A percentile compares a stretch with the other conserved stretches of the same genome.
These are phyloP conservation scores for Remersonia thermophila DNA, from an alignment of 2,329 filamentous ascomycete species.

Conservation along the genomic window DNA sequence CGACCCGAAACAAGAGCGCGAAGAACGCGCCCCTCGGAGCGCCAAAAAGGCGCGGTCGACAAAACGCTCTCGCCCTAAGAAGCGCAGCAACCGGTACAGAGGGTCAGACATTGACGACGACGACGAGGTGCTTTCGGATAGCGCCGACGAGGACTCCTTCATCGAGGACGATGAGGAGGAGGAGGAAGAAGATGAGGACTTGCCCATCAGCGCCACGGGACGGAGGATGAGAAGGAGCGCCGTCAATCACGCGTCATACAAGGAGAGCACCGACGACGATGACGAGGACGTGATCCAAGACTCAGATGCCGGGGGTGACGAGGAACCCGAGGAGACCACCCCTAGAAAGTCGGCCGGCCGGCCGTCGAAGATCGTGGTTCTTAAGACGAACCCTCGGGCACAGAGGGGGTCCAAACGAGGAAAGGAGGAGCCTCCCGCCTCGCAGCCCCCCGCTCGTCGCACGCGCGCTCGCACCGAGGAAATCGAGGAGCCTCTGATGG, in stretches of 20 bases:
- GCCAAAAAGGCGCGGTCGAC: constrained; percentile 28
- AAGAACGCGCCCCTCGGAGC: constrained; percentile 29
- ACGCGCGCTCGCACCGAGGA: constrained; percentile 45
- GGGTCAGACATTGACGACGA: constrained; percentile 53
- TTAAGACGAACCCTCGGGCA: constrained; percentile 16
- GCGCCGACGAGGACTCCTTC: constrained; percentile 39
- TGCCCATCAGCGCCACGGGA: constrained; percentile 29
- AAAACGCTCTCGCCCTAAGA: constrained; percentile 20
- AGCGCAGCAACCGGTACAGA: constrained; percentile 33
- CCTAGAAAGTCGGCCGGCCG: constrained; percentile 6
- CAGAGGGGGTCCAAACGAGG: constrained; percentile 10
- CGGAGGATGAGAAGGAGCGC: constrained; percentile 34
- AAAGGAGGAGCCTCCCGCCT: constrained; percentile 10
- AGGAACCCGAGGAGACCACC: constrained; percentile 25
- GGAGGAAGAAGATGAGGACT: constrained; percentile 26
- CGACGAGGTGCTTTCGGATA: constrained; percentile 43
- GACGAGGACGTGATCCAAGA: constrained; percentile 24
- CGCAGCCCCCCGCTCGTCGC: constrained; percentile 27
- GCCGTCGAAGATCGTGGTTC: constrained; percentile 19
- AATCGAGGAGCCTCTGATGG: constrained; percentile 40
- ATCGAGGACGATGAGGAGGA: constrained; percentile 25
- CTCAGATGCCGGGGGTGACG: constrained; percentile 24
- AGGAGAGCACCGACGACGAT: constrained; percentile 31
- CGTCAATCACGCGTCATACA: constrained; percentile 32
- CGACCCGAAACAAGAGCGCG: constrained; percentile 37